Evolutionary conservation across 495 filamentous ascomycete species (phyloP).

Genomic region (Penicillium cataractarum): DNA sequence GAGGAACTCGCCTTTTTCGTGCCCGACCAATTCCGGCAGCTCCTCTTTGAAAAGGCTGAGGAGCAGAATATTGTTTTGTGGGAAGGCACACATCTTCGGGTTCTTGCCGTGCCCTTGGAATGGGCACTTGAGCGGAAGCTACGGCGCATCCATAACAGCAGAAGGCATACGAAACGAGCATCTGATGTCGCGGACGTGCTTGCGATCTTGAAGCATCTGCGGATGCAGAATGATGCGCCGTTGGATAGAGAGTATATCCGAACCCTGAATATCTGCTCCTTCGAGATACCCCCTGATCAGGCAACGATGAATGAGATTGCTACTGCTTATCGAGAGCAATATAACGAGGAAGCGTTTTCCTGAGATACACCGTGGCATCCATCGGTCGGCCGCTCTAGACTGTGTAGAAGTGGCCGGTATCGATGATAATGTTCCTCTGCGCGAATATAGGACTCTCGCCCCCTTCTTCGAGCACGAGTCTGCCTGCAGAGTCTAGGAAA

Average conservation of each 20-base stretch:
- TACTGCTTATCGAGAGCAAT: constrained; percentile 24
- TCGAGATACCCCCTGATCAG: constrained; percentile 31
- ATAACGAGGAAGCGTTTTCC: constrained; percentile 26
- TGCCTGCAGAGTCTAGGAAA: constrained; percentile 21
- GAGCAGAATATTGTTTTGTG: constrained; percentile 35
- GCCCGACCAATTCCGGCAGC: constrained; percentile 18
- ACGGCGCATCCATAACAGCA: constrained; percentile 29
- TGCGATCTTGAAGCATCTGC: constrained; percentile 30
- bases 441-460: constrained; percentile 31
- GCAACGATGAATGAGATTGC: constrained; percentile 32
- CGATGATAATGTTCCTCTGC: constrained; percentile 36
- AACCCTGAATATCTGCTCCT: constrained; percentile 30
- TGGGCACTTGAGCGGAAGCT: constrained; percentile 41
- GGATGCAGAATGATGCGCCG: constrained; percentile 22
- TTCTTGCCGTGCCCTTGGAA: constrained; percentile 37
- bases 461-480: constrained; percentile 31
- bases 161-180: constrained; percentile 21
- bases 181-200: constrained; percentile 35
- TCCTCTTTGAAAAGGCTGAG: constrained; percentile 28
- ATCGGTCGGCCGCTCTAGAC: constrained; percentile 16
- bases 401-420: constrained; percentile 38
- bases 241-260: constrained; percentile 31
- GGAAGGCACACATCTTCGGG: constrained; percentile 24
- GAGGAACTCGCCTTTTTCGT: constrained; percentile 38
- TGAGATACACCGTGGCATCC: constrained; percentile 3